A percentile compares a stretch with the other conserved stretches of the same genome.
Conservation (phyloP, 306 rosid genomes). For the Rosa chinensis region DNA sequence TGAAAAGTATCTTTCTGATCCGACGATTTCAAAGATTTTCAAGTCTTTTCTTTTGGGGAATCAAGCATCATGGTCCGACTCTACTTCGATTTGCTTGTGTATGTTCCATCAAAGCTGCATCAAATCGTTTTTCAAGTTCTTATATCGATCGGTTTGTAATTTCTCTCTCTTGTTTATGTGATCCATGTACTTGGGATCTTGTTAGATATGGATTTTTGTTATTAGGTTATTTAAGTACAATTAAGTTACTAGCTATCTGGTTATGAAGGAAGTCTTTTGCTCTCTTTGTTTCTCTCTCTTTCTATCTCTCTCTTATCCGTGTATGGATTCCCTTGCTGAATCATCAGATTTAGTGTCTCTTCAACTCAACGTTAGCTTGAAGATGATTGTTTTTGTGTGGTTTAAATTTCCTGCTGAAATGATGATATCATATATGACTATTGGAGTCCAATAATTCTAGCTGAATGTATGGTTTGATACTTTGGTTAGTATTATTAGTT, state of each 20-base stretch:
- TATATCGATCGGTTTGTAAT: neutral
- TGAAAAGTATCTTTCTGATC: neutral
- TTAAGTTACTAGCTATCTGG: neutral
- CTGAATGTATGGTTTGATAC: neutral
- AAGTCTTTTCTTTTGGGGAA: slow-evolving; percentile 56
- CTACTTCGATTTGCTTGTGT: slow-evolving; percentile 42
- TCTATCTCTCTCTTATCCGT: neutral
- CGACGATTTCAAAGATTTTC: slow-evolving; percentile 6
- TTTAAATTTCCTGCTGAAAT: neutral
- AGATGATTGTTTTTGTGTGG: neutral
- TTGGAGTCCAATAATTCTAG: neutral
- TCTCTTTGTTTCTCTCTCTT: neutral
- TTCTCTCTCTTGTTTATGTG: neutral
- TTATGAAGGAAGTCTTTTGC: neutral
- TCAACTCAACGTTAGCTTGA: neutral
- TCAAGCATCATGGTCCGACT: slow-evolving; percentile 97
- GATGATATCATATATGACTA: neutral
- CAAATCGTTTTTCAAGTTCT: slow-evolving; percentile 19
- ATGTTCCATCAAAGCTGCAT: slow-evolving; percentile 29
- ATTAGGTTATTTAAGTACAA: neutral
- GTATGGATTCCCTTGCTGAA: neutral
- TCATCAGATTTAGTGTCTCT: neutral
- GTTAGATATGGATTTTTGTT: neutral
- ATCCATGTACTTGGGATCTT: neutral
- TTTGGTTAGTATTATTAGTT: neutral